Evolutionary conservation across 2,329 filamentous ascomycete genomes (phyloP), one percentile per base, ranked within the genome.

Genomic region (Botryosphaeria dothidea): DNA sequence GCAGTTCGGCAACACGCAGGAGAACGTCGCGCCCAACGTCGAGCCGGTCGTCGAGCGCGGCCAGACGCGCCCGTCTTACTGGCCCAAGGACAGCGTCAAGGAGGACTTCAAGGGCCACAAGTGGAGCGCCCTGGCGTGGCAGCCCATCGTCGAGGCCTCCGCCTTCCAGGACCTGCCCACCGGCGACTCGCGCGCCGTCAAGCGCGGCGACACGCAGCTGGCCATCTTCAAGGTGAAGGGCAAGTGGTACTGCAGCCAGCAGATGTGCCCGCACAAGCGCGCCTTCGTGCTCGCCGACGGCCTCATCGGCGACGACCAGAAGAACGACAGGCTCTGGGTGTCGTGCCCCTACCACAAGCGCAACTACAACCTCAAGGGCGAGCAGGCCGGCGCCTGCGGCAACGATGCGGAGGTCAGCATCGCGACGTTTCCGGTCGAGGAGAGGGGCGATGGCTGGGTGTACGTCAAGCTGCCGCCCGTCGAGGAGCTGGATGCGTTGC

Each of bases 191-290:
- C 88, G 91, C 4, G 89, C 89, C 34, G 82, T 97, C 78, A 95
- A 96, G 82, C 86, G 92, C 48, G 92, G 93, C 48, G 92, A 96
- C 76, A 96, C 92, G 0, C 93, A 97, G 77, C 85, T 97, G 1
- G 92, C 93, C 7, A 82, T 97, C 62, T 97, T 93, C 86, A 91
- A 92, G 71, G 85, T 96, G 67, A 86, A 87, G 62, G 92, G 92
- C 21, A 86, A 85, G 62, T 96, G 89, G 82, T 94, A 94, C 77
- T 91, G 91, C 66, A 91, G 90, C 15, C 93, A 97, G 80, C 92
- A 97, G 75, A 97, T 97, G 93, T 97, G 93, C 75, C 93, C 93
- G 9, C 92, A 96, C 80, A 95, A 94, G 79, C 89, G 92, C 11
- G 89, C 92, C 0, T 97, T 97, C 72, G 90, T 93, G n/a, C 86